Conservation (phyloP, 1,139 yeast species). For the Candida sanyaensis region DNA sequence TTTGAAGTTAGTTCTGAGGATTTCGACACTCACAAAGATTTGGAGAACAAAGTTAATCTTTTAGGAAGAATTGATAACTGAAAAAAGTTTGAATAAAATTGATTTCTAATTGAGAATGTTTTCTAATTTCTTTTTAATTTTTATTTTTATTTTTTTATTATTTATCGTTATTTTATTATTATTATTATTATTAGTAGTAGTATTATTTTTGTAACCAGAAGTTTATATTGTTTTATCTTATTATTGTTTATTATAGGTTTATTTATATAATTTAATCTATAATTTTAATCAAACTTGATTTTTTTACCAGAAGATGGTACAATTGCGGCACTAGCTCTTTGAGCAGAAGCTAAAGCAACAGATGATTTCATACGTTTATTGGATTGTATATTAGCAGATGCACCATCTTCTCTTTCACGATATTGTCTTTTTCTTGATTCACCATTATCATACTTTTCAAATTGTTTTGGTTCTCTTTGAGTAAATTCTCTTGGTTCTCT, state of each 20-base stretch:
- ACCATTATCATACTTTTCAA: constrained; percentile 2
- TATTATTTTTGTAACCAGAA: constrained; percentile 1
- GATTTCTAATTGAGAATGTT: constrained; percentile 1
- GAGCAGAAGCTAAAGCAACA: constrained; percentile 85
- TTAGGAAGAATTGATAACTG: constrained; percentile 3
- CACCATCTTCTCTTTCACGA: constrained; percentile 11
- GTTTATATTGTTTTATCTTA: neutral
- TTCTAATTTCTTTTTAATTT: constrained; percentile 1
- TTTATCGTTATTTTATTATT: neutral
- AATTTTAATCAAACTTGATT: constrained; percentile 54
- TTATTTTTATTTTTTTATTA: constrained; percentile 1
- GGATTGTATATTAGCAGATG: neutral
- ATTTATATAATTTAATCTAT: neutral
- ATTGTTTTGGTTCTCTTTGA: neutral
- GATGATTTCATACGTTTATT: constrained; percentile 71
- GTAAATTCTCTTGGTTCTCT: constrained; percentile 12
- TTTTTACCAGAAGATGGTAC: constrained; percentile 92
- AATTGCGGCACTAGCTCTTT: constrained; percentile 86
- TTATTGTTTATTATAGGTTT: neutral
- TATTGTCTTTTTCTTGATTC: constrained; percentile 24
- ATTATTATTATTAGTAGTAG: neutral
- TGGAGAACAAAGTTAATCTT: constrained; percentile 11
- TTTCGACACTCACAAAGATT: constrained; percentile 26
- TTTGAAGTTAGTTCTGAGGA: constrained; percentile 45
- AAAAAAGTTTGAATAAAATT: neutral